These are phyloP conservation scores for Amaranthus tricolor DNA, from an alignment of 179 eudicot species.

Conservation along the genomic window DNA sequence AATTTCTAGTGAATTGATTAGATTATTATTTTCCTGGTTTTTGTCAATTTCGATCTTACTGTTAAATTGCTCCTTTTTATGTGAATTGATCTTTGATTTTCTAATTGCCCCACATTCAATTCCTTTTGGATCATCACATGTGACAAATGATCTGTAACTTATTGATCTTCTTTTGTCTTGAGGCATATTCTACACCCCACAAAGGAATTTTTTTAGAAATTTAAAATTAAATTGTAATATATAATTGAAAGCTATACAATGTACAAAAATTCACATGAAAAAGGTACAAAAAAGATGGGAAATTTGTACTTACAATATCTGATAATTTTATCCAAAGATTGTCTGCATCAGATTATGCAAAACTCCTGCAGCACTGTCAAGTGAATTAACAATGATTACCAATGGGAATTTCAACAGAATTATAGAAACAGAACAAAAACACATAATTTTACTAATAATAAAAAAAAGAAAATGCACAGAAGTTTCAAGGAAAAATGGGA, in stretches of 20 bases:
- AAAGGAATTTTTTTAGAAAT: background rate
- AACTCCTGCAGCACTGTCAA: conserved; percentile 16
- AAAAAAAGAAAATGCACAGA: background rate
- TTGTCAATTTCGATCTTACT: conserved; percentile 30
- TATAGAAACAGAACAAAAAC: conserved; percentile 3
- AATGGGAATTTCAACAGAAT: background rate
- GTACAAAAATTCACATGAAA: background rate
- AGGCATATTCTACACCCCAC: conserved; percentile 58
- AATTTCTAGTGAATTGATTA: conserved; percentile 17
- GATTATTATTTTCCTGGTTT: conserved; percentile 12
- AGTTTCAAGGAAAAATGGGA: background rate
- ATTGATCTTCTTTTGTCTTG: conserved; percentile 63
- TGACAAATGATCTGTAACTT: conserved; percentile 75
- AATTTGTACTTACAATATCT: background rate
- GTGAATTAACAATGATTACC: background rate
- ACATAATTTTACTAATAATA: background rate
- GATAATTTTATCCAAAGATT: conserved; percentile 20
- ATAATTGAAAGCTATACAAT: too few relatives aligned
- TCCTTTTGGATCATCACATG: conserved; percentile 85
- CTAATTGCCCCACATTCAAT: conserved; percentile 61
- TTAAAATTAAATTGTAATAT: background rate
- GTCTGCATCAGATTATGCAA: conserved; percentile 16
- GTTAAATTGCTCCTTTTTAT: conserved; percentile 29
- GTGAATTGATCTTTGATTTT: conserved; percentile 49
- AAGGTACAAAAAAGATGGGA: background rate